Evolutionary conservation across 805 yeast genomes (phyloP).

Genomic region (Candida methanosorbosa): DNA sequence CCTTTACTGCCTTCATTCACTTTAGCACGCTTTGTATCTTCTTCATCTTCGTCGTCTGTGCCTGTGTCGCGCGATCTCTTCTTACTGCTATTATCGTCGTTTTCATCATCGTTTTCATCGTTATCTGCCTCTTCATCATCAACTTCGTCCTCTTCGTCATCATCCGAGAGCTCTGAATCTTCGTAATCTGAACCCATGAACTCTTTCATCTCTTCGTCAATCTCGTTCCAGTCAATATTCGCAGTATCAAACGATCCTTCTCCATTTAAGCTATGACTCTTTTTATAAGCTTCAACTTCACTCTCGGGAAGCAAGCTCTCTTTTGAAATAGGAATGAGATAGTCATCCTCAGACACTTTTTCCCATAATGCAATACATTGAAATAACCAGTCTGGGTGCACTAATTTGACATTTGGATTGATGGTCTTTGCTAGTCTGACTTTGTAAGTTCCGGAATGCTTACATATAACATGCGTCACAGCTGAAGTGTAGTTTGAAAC

Average conservation of each 20-base stretch:
- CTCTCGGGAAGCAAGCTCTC: conserved; percentile 35
- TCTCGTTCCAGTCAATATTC: conserved; percentile 42
- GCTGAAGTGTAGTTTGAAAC: conserved; percentile 58
- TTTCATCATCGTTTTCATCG: conserved; percentile 1
- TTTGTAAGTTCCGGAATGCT: conserved; percentile 73
- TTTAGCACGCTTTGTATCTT: neutral
- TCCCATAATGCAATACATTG: conserved; percentile 77
- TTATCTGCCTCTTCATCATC: conserved; percentile 1
- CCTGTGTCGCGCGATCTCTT: too few species aligned
- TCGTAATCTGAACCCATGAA: conserved; percentile 39
- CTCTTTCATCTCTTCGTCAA: conserved; percentile 48
- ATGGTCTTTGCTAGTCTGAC: conserved; percentile 70
- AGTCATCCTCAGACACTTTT: conserved; percentile 54
- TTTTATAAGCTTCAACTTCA: conserved; percentile 36
- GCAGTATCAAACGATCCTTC: conserved; percentile 31
- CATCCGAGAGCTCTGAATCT: conserved; percentile 23
- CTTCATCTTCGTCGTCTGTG: neutral
- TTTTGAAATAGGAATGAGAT: conserved; percentile 41
- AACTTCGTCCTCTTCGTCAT: conserved; percentile 8
- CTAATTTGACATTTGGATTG: conserved; percentile 58
- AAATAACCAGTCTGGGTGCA: conserved; percentile 89
- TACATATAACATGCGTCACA: conserved; percentile 86
- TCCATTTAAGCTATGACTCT: conserved; percentile 27
- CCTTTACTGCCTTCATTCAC: too few species aligned
- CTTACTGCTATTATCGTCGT: neutral